phyloP scores from a whole-genome alignment of 2,329 filamentous ascomycete genomes.

The Teratosphaeria gauchensis region DNA sequence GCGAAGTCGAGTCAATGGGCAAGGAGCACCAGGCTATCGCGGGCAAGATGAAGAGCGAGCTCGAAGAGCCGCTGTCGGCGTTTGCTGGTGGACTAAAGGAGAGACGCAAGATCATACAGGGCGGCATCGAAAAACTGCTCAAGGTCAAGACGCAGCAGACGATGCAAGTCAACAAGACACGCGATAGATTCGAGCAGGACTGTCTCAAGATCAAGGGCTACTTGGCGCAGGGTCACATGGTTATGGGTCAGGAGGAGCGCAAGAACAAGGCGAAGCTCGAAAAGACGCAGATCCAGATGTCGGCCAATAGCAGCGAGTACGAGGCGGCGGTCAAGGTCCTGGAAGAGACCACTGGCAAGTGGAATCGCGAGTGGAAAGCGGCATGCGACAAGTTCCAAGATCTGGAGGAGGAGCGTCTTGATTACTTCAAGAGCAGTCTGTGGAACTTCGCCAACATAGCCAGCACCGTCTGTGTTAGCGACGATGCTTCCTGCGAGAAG shows the following conservation, averaged over 20 bases:
- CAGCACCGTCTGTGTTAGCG: constrained; percentile 94
- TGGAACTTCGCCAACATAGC: constrained; percentile 98
- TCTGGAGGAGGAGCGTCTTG: constrained; percentile 88
- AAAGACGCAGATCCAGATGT: constrained; percentile 94
- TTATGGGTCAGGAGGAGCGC: constrained; percentile 97
- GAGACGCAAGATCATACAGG: constrained; percentile 89
- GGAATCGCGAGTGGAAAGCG: constrained; percentile 98
- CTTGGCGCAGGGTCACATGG: constrained; percentile 96
- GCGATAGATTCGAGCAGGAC: constrained; percentile 94
- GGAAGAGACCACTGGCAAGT: constrained; percentile 87
- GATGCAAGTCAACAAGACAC: constrained; percentile 80
- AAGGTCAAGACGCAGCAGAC: constrained; percentile 93
- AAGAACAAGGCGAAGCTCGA: constrained; percentile 98
- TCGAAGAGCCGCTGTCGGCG: constrained; percentile 85
- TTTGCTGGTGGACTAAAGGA: constrained; percentile 96
- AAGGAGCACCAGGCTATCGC: constrained; percentile 89
- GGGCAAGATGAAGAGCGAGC: constrained; percentile 86
- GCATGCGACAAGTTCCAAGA: constrained; percentile 99
- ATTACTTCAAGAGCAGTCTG: constrained; percentile 94
- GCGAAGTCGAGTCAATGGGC: constrained; percentile 84
- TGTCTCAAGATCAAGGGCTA: constrained; percentile 98
- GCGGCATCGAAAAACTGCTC: constrained; percentile 83
- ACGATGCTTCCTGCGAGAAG: constrained; percentile 91
- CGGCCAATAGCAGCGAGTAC: constrained; percentile 84
- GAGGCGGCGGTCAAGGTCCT: constrained; percentile 85